These are phyloP conservation scores for Colletotrichum magnum DNA, from an alignment of 2,329 filamentous ascomycete genomes.

Conservation along the genomic window DNA sequence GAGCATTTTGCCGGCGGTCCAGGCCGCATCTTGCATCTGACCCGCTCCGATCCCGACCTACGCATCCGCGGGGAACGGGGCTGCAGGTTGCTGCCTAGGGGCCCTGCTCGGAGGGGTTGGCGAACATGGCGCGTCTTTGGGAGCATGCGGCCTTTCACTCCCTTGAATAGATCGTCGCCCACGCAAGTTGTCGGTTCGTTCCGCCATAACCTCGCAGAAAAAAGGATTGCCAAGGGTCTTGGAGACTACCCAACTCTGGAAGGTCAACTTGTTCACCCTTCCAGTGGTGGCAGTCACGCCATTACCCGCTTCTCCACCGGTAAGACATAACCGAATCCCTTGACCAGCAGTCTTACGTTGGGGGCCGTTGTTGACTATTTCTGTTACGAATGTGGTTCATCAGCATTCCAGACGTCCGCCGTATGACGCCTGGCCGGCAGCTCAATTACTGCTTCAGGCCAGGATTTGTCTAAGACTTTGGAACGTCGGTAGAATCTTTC, in stretches of 20 bases:
- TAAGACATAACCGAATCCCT: background rate
- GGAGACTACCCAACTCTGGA: background rate
- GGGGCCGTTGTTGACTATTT: too few relatives aligned
- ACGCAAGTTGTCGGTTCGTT: background rate
- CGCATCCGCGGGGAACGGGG: too few relatives aligned
- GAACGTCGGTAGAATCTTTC: background rate
- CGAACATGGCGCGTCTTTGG: background rate
- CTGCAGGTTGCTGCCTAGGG: too few relatives aligned
- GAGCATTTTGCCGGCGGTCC: conserved; percentile 6
- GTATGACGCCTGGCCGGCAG: background rate
- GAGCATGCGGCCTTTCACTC: background rate
- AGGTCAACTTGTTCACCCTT: background rate
- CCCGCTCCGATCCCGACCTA: background rate
- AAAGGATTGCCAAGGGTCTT: background rate
- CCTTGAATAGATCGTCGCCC: background rate
- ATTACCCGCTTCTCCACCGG: background rate
- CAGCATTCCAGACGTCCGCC: background rate
- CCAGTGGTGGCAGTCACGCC: background rate
- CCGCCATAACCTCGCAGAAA: background rate
- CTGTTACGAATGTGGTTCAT: background rate
- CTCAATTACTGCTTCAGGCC: background rate
- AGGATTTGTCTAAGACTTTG: background rate
- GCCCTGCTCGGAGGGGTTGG: background rate
- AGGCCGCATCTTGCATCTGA: background rate
- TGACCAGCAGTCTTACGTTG: too few relatives aligned